phyloP scores from a whole-genome alignment of 139 green algal species.

The Choricystis sp. region DNA sequence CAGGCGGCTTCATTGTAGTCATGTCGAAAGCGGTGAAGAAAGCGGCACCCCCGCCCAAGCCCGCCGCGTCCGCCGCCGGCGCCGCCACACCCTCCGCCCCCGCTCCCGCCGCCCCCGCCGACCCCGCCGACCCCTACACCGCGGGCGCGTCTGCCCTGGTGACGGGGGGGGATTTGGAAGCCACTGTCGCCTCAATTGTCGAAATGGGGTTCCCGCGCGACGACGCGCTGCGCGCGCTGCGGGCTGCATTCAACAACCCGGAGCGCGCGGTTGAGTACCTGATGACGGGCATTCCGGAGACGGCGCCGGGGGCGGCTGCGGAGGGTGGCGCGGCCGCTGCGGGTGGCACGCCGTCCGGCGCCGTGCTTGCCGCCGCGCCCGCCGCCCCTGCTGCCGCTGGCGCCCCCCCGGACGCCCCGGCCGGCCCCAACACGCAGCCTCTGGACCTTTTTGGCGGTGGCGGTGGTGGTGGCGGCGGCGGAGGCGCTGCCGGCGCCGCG shows the following conservation, averaged over 20 bases:
- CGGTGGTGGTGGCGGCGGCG: constrained; percentile 14
- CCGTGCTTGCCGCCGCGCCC: constrained; percentile 7
- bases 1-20: constrained; percentile 7
- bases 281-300: constrained; percentile 78
- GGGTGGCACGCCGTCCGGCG: constrained; percentile 1
- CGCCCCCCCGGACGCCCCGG: constrained; percentile 3
- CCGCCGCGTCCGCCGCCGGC: constrained; percentile 1
- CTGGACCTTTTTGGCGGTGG: constrained; percentile 90
- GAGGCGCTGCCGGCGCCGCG: constrained; percentile 8
- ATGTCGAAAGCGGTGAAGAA: constrained; percentile 5
- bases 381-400: constrained; percentile 5
- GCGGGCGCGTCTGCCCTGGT: constrained; percentile 49
- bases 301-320: background rate
- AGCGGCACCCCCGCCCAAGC: background rate
- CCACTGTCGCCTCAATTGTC: constrained; percentile 52
- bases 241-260: constrained; percentile 97
- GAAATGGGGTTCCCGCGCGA: constrained; percentile 87
- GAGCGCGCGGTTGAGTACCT: constrained; percentile 98
- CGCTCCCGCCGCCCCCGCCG: constrained; percentile 15
- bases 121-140: constrained; percentile 18
- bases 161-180: constrained; percentile 46
- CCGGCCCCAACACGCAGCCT: constrained; percentile 45
- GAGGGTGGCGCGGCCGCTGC: constrained; percentile 3
- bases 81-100: background rate
- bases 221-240: constrained; percentile 67